Evolutionary conservation across 441 rosid species (phyloP), one percentile per base, ranked within the genome.

Genomic region (Syzygium malaccense): DNA sequence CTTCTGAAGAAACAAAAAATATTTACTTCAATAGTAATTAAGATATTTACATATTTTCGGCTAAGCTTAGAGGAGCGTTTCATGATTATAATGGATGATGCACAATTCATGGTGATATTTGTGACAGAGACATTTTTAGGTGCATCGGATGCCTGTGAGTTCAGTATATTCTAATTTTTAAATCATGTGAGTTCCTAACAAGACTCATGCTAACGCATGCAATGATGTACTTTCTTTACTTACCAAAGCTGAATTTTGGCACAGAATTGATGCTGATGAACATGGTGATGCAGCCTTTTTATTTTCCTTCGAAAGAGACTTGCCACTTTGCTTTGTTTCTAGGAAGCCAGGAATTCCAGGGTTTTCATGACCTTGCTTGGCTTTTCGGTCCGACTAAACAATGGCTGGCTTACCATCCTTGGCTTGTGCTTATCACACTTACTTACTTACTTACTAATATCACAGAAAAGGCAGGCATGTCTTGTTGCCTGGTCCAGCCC

Each of bases 141-240:
- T 4, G 41, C 75, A 17, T 2, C 9, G 0, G 1, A 30, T 32
- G 6, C 20, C 4, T 4, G 25, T 9, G 45, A 66, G 25, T 19
- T 4, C 8, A 0, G 1, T 68, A 2, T 9, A 68, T 33, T 0
- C 9, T 12, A 4, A 7, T 9, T 68, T 18, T 32, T 33, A 4
- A 68, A 66, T 0, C 26, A 33, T 1, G 3, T 1, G 3, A 18
- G 6, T 9, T 68, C 14, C 7, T 33, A 14, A 10, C 12, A 14
- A 9, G 79, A 8, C 79, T 12, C 20, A 0, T 19, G 79, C 26
- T 33, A 26, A 68, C 7, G 8, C 1, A 17, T 10, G 79, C 45
- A 18, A 66, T 32, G 78, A 32, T 12, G 45, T 66, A 1, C 14
- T 33, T 66, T 66, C 56, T 32, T 5, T n/a, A 68, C 48, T 68